Evolutionary conservation across 2,329 filamentous ascomycete species (phyloP).

Genomic region (Dactylellina leptospora): DNA sequence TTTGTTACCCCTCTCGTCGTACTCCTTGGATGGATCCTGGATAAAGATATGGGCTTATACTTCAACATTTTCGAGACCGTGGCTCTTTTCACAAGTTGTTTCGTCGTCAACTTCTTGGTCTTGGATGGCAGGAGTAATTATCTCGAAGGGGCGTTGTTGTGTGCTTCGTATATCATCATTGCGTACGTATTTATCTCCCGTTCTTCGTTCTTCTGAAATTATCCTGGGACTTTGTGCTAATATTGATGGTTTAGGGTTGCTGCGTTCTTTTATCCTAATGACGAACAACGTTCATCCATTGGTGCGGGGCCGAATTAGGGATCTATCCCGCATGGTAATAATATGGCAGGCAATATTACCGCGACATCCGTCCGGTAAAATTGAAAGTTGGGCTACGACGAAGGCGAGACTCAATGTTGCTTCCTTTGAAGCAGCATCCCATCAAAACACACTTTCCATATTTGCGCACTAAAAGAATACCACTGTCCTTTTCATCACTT

Average conservation of each 20-base stretch:
- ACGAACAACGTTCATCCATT: slow-evolving; percentile 45
- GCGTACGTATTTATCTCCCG: slow-evolving; percentile 31
- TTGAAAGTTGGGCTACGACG: neutral
- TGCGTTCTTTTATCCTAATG: slow-evolving; percentile 51
- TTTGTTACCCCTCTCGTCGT: slow-evolving; percentile 76
- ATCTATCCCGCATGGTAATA: slow-evolving; percentile 17
- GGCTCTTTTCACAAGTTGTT: slow-evolving; percentile 81
- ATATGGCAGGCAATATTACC: neutral
- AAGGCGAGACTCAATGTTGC: neutral
- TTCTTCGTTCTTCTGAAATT: neutral
- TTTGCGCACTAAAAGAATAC: slow-evolving; percentile 19
- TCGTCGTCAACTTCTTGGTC: slow-evolving; percentile 88
- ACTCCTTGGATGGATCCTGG: slow-evolving; percentile 75
- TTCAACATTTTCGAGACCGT: slow-evolving; percentile 91
- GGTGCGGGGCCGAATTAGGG: slow-evolving; percentile 50
- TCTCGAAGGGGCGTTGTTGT: slow-evolving; percentile 75
- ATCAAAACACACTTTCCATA: neutral
- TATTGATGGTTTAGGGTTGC: slow-evolving; percentile 23
- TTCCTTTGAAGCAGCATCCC: neutral
- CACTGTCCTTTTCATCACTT: slow-evolving; percentile 28
- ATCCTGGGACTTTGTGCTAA: neutral
- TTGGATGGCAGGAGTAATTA: slow-evolving; percentile 87
- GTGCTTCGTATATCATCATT: slow-evolving; percentile 58
- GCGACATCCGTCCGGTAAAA: neutral
- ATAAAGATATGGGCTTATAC: slow-evolving; percentile 77